Percentiles rank a stretch among this genome's conserved stretches.
Evolutionary conservation across 2,329 filamentous ascomycete species (phyloP).

Genomic region (Arthrobotrys sphaeroides): DNA sequence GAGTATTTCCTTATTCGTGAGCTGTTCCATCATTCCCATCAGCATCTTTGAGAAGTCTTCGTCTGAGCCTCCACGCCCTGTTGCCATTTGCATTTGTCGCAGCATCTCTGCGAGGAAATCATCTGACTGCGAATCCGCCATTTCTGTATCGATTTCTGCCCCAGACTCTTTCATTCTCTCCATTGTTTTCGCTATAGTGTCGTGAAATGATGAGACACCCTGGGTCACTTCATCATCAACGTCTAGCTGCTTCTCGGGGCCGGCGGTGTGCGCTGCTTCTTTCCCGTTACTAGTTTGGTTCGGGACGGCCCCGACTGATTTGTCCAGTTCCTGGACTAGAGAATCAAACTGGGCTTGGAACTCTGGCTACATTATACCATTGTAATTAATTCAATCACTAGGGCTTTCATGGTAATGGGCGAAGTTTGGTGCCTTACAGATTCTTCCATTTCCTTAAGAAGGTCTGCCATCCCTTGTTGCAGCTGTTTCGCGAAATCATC

Average conservation of each 20-base stretch:
- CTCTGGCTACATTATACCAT: constrained; percentile 64
- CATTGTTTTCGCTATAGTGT: constrained; percentile 93
- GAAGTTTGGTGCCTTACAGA: constrained; percentile 63
- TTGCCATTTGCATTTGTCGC: constrained; percentile 80
- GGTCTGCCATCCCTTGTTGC: constrained; percentile 86
- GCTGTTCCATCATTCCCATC: constrained; percentile 97
- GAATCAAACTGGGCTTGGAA: constrained; percentile 82
- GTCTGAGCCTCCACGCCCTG: constrained; percentile 70
- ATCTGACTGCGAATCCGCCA: constrained; percentile 72
- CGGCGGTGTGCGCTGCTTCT: constrained; percentile 49
- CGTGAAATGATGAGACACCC: constrained; percentile 73
- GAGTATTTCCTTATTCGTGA: constrained; percentile 97
- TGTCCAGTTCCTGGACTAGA: constrained; percentile 77
- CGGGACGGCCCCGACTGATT: constrained; percentile 60
- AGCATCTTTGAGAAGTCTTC: constrained; percentile 95
- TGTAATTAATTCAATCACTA: constrained; percentile 7
- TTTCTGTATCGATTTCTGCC: constrained; percentile 78
- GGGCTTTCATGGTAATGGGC: neutral
- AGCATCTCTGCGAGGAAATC: constrained; percentile 92
- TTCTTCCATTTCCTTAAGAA: constrained; percentile 76
- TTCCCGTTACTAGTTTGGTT: constrained; percentile 59
- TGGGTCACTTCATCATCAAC: constrained; percentile 57
- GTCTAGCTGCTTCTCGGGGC: constrained; percentile 55
- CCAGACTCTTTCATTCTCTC: constrained; percentile 92
- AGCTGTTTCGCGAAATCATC: constrained; percentile 84